phyloP scores from a whole-genome alignment of 345 rosid genomes.

The Mercurialis annua region DNA sequence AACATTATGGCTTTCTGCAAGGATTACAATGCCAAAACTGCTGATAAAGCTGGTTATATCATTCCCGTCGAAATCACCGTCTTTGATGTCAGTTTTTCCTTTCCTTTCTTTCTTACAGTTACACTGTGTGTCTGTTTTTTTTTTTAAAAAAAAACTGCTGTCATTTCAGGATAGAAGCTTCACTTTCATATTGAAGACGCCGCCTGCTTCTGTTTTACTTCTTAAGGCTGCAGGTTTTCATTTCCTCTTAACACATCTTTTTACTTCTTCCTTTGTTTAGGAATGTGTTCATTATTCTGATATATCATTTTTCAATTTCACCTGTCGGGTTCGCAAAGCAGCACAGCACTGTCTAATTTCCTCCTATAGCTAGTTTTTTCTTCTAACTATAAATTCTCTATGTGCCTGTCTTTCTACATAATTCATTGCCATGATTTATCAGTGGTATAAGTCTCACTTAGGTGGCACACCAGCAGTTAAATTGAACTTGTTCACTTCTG shows the following conservation, averaged over 20 bases:
- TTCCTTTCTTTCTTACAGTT: not conserved
- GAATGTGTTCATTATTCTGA: not conserved
- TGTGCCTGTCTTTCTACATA: not conserved
- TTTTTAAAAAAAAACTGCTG: not conserved
- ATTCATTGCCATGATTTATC: no score
- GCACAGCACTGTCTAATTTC: not conserved
- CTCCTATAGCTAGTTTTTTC: not conserved
- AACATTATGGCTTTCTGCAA: slow-evolving; percentile 92
- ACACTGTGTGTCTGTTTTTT: no score
- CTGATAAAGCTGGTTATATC: slow-evolving; percentile 88
- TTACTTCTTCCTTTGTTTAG: not conserved
- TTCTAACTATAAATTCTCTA: not conserved
- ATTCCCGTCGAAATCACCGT: slow-evolving; percentile 97
- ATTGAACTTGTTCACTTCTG: not conserved
- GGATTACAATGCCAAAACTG: slow-evolving; percentile 96
- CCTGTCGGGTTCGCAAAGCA: no score
- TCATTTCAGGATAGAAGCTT: slow-evolving; percentile 81
- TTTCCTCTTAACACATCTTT: not conserved
- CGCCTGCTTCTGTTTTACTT: slow-evolving; percentile 90
- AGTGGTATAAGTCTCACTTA: no score
- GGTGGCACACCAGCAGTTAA: not conserved
- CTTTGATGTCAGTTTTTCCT: slow-evolving; percentile 55
- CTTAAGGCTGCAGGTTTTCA: slow-evolving; percentile 87
- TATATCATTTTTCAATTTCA: not conserved
- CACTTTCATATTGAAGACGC: slow-evolving; percentile 91